Evolutionary conservation across 1,284 basidiomycete species (phyloP).

Genomic region (Salmacisia buchloeana): DNA sequence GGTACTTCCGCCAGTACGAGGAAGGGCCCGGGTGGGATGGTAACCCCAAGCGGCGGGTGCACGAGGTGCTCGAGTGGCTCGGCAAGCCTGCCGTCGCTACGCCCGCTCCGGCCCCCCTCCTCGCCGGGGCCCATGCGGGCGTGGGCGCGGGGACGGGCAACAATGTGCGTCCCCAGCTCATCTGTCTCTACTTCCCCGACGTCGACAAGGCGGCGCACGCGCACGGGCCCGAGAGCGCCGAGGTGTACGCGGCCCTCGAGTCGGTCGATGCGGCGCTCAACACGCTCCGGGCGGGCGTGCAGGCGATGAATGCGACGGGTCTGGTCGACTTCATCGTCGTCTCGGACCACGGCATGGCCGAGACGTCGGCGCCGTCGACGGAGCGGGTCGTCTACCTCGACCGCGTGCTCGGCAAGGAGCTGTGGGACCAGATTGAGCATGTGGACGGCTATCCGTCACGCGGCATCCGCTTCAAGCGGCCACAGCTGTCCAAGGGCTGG

Average conservation of each 20-base stretch:
- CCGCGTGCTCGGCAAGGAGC: slow-evolving; percentile 68
- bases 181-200: slow-evolving; percentile 59
- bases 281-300: slow-evolving; percentile 62
- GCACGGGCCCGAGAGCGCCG: slow-evolving; percentile 61
- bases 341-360: slow-evolving; percentile 87
- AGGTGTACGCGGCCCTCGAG: slow-evolving; percentile 57
- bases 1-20: slow-evolving; percentile 31
- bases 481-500: background rate
- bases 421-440: slow-evolving; percentile 62
- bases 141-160: too few species aligned
- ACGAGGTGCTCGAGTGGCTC: slow-evolving; percentile 23
- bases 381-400: slow-evolving; percentile 73
- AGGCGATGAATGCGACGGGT: slow-evolving; percentile 67
- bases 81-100: slow-evolving; percentile 11
- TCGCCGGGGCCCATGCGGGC: too few species aligned
- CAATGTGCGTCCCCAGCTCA: slow-evolving; percentile 22
- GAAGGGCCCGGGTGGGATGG: slow-evolving; percentile 21
- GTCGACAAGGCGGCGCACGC: slow-evolving; percentile 62
- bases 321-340: slow-evolving; percentile 85
- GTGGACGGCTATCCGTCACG: slow-evolving; percentile 60
- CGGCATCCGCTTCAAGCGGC: slow-evolving; percentile 18
- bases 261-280: slow-evolving; percentile 71
- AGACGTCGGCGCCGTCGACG: slow-evolving; percentile 60
- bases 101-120: background rate
- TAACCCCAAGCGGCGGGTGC: slow-evolving; percentile 11